phyloP scores from a whole-genome alignment of 2,329 filamentous ascomycete species.

The Sporothrix euskadiensis region DNA sequence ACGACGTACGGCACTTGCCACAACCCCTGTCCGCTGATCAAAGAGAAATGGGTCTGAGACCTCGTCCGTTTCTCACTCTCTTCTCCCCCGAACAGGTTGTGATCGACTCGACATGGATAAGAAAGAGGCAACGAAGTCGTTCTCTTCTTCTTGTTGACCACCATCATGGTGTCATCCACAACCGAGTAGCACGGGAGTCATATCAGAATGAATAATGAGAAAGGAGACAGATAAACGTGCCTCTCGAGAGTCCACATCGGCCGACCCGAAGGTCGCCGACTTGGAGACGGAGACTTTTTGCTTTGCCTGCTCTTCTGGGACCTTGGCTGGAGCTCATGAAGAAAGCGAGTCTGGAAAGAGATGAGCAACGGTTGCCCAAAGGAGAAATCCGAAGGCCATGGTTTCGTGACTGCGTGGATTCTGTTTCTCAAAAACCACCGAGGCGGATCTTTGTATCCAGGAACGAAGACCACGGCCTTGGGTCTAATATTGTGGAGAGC shows the following conservation, averaged over 20 bases:
- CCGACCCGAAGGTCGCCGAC: neutral
- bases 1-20: neutral
- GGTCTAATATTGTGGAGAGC: neutral
- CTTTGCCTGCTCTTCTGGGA: neutral
- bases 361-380: neutral
- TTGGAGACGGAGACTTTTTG: neutral
- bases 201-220: neutral
- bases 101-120: constrained; percentile 8
- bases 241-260: neutral
- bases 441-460: constrained; percentile 11
- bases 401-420: neutral
- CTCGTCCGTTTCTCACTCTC: neutral
- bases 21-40: neutral
- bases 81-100: neutral
- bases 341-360: neutral
- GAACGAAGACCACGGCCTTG: neutral
- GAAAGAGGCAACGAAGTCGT: constrained; percentile 2
- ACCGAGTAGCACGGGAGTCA: neutral
- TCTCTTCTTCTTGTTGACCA: neutral
- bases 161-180: neutral
- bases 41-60: neutral
- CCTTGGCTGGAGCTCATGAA: neutral
- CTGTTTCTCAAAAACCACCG: neutral
- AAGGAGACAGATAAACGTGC: neutral
- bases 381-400: neutral